Percentiles rank a stretch among this genome's conserved stretches.
These are phyloP conservation scores for Erysimum cheiranthoides DNA, from an alignment of 345 rosid genomes.

Conservation along the genomic window DNA sequence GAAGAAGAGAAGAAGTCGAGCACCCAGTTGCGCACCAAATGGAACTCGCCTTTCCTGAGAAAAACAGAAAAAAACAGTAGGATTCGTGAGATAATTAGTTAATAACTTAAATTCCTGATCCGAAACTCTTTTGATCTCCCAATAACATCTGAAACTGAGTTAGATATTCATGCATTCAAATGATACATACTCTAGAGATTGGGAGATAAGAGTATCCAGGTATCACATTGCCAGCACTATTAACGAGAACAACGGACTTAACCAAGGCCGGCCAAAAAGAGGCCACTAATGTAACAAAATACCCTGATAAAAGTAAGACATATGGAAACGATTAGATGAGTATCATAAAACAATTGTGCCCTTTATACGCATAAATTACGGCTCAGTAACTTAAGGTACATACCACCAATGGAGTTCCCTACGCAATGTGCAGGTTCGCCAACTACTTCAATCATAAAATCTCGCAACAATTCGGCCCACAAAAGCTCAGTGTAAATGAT, in stretches of 20 bases:
- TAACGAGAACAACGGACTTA: slow-evolving; percentile 71
- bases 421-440: slow-evolving; percentile 82
- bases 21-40: slow-evolving; percentile 64
- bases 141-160: neutral
- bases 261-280: slow-evolving; percentile 73
- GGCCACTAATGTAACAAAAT: slow-evolving; percentile 67
- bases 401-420: slow-evolving; percentile 95
- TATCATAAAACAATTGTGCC: slow-evolving; percentile 8
- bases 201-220: slow-evolving; percentile 60
- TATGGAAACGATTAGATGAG: slow-evolving; percentile 20
- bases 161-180: neutral
- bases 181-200: slow-evolving; percentile 55
- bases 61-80: neutral
- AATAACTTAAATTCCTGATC: slow-evolving; percentile 5
- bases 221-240: slow-evolving; percentile 77
- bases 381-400: slow-evolving; percentile 20
- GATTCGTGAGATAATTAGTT: slow-evolving; percentile 8
- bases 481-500: slow-evolving; percentile 77
- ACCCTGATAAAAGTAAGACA: slow-evolving; percentile 57
- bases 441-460: slow-evolving; percentile 75
- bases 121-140: neutral
- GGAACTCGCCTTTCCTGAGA: slow-evolving; percentile 71
- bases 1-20: slow-evolving; percentile 66
- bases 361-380: neutral
- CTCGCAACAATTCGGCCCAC: slow-evolving; percentile 90